Evolutionary conservation across 2,329 filamentous ascomycete genomes (phyloP).

Genomic region (Trichoderma semiorbis): DNA sequence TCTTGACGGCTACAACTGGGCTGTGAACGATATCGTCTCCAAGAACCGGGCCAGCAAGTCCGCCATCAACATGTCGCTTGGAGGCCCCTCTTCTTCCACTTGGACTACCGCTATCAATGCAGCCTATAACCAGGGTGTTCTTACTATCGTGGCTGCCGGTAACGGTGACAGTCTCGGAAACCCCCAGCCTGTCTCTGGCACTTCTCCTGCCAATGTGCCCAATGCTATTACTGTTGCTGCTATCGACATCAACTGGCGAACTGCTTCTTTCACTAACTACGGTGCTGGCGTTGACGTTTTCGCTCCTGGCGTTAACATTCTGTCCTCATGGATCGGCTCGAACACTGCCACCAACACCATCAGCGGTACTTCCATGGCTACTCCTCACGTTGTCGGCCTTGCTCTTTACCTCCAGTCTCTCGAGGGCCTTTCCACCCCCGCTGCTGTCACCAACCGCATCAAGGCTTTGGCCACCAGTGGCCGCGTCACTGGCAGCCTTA

Average conservation of each 20-base stretch:
- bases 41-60: slow-evolving; percentile 27
- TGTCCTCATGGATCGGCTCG: slow-evolving; percentile 42
- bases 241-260: slow-evolving; percentile 35
- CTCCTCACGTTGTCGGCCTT: slow-evolving; percentile 40
- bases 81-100: slow-evolving; percentile 32
- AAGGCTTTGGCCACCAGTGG: slow-evolving; percentile 40
- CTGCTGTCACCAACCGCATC: slow-evolving; percentile 42
- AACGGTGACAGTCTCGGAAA: slow-evolving; percentile 34
- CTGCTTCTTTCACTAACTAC: slow-evolving; percentile 49
- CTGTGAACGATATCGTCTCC: slow-evolving; percentile 33
- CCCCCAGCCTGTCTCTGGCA: slow-evolving; percentile 37
- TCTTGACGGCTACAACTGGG: slow-evolving; percentile 42
- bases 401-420: slow-evolving; percentile 45
- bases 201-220: slow-evolving; percentile 44
- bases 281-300: slow-evolving; percentile 40
- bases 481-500: slow-evolving; percentile 34
- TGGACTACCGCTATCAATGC: slow-evolving; percentile 42
- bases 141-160: slow-evolving; percentile 46
- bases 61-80: slow-evolving; percentile 46
- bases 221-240: slow-evolving; percentile 50
- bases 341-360: slow-evolving; percentile 33
- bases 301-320: slow-evolving; percentile 39
- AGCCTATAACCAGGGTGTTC: slow-evolving; percentile 39
- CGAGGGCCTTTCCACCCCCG: slow-evolving; percentile 39
- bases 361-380: slow-evolving; percentile 43